A percentile compares a stretch with the other conserved stretches of the same genome.
These are phyloP conservation scores for Sicyos edulis DNA, from an alignment of 306 rosid genomes.

Conservation along the genomic window DNA sequence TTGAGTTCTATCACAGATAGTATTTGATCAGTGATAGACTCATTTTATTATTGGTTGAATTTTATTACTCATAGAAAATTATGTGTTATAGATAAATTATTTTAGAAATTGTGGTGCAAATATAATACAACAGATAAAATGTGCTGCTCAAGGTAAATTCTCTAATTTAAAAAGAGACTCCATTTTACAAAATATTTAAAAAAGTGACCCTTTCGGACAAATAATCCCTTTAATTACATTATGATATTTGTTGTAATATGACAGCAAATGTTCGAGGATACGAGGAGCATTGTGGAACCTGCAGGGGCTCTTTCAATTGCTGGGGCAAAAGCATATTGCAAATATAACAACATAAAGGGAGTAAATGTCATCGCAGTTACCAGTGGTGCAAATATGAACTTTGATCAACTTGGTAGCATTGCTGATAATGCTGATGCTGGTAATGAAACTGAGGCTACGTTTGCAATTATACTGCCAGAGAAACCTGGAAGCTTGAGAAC, in stretches of 20 bases:
- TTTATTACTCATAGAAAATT: too few species aligned
- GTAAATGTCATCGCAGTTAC: slow-evolving; percentile 68
- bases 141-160: too few species aligned
- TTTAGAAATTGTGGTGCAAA: too few species aligned
- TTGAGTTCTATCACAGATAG: too few species aligned
- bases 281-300: slow-evolving; percentile 83
- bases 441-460: slow-evolving; percentile 72
- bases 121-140: too few species aligned
- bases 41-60: too few species aligned
- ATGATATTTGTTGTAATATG: slow-evolving; percentile 20
- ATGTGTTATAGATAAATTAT: too few species aligned
- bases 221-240: too few species aligned
- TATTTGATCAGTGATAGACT: too few species aligned
- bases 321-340: slow-evolving; percentile 94
- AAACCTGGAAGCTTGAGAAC: slow-evolving; percentile 73
- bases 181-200: too few species aligned
- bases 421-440: slow-evolving; percentile 89
- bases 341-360: slow-evolving; percentile 64
- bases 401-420: slow-evolving; percentile 71
- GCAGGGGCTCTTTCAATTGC: slow-evolving; percentile 97
- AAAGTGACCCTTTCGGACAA: too few species aligned
- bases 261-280: slow-evolving; percentile 96
- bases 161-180: too few species aligned
- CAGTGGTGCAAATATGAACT: slow-evolving; percentile 96
- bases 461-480: slow-evolving; percentile 52